A percentile compares a stretch with the other conserved stretches of the same genome.
These are phyloP conservation scores for Fomitopsis betulina DNA, from an alignment of 1,284 basidiomycete genomes.

Conservation along the genomic window DNA sequence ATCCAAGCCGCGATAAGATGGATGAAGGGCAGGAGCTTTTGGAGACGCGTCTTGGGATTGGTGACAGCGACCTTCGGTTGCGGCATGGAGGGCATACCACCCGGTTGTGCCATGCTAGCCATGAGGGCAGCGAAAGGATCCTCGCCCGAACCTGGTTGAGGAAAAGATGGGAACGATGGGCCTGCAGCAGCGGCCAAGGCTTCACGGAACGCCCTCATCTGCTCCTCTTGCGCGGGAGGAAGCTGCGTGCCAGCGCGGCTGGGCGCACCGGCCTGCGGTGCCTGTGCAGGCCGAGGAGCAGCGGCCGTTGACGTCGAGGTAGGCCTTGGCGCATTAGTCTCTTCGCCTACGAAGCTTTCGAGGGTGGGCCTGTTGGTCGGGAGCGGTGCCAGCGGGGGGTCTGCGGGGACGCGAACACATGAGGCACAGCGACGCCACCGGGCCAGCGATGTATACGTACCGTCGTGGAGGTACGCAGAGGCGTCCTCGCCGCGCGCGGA, in stretches of 20 bases:
- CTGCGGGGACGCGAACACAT: constrained; percentile 19
- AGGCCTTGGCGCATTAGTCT: constrained; percentile 43
- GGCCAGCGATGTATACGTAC: constrained; percentile 30
- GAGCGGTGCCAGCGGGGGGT: constrained; percentile 38
- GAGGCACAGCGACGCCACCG: neutral
- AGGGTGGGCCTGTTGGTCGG: constrained; percentile 23
- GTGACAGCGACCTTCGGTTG: constrained; percentile 13
- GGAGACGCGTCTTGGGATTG: constrained; percentile 42
- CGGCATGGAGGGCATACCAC: constrained; percentile 8
- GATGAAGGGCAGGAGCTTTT: constrained; percentile 58
- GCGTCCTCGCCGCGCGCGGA: constrained; percentile 71
- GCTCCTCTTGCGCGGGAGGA: constrained; percentile 36
- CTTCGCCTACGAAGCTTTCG: constrained; percentile 61
- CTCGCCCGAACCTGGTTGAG: neutral
- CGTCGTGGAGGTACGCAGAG: constrained; percentile 50
- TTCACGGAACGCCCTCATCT: constrained; percentile 60
- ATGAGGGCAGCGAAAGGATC: constrained; percentile 32
- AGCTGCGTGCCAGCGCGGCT: constrained; percentile 12
- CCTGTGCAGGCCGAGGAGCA: constrained; percentile 16
- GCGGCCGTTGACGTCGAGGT: constrained; percentile 29
- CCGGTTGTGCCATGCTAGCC: constrained; percentile 22
- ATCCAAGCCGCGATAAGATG: constrained; percentile 61
- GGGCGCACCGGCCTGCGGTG: constrained; percentile 10
- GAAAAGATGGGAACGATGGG: constrained; percentile 11
- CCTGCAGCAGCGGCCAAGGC: constrained; percentile 46